A percentile compares a stretch with the other conserved stretches of the same genome.
These are phyloP conservation scores for Vicia sativa DNA, from an alignment of 306 rosid species.

Conservation along the genomic window DNA sequence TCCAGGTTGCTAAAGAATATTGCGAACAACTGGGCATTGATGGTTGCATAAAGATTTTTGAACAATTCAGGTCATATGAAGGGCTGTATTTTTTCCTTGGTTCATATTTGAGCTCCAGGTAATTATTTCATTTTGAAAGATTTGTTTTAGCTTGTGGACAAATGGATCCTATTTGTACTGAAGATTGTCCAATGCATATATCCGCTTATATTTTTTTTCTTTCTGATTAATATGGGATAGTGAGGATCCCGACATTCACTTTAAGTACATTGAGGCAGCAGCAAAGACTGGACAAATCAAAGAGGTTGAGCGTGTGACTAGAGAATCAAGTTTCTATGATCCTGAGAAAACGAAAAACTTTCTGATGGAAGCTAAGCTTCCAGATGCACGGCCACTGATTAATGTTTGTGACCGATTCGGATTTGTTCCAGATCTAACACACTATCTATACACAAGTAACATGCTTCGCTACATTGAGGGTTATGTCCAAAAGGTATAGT, in stretches of 20 bases:
- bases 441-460: conserved; percentile 88
- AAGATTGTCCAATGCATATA: conserved; percentile 20
- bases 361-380: conserved; percentile 97
- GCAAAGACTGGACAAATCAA: conserved; percentile 99
- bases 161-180: conserved; percentile 16
- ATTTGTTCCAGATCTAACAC: conserved; percentile 99
- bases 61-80: conserved; percentile 97
- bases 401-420: conserved; percentile 99
- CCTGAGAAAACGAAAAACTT: conserved; percentile 97
- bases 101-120: conserved; percentile 98
- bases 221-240: conserved; percentile 54
- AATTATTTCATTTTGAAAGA: conserved; percentile 31
- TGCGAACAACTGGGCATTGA: conserved; percentile 96
- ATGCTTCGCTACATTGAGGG: conserved; percentile 99
- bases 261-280: conserved; percentile 98
- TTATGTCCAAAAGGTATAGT: conserved; percentile 93
- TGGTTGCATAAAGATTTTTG: conserved; percentile 91
- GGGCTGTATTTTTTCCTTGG: conserved; percentile 97
- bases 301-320: conserved; percentile 97
- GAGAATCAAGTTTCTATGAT: conserved; percentile 97
- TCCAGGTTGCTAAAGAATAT: conserved; percentile 96
- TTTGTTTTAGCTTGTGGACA: conserved; percentile 17
- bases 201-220: conserved; percentile 31
- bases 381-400: conserved; percentile 95
- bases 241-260: conserved; percentile 99